phyloP scores from a whole-genome alignment of 768 basidiomycete genomes.

The Lentinula sp. region DNA sequence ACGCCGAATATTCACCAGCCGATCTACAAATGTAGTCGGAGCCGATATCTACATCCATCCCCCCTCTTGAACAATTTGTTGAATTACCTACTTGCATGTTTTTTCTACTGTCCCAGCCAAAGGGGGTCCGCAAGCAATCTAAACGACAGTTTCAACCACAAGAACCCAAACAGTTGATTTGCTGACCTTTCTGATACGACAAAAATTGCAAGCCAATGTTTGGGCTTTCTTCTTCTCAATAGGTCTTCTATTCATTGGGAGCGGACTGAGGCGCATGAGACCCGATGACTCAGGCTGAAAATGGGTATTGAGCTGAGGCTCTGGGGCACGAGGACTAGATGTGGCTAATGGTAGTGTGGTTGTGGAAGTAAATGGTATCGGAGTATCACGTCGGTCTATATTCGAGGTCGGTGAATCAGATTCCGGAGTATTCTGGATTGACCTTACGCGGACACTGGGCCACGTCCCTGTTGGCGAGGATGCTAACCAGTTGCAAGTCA shows the following conservation, averaged over 20 bases:
- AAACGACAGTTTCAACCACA: neutral
- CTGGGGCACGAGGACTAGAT: neutral
- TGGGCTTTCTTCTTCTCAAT: conserved; percentile 13
- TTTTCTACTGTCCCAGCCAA: conserved; percentile 44
- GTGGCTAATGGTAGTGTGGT: neutral
- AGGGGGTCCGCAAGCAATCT: conserved; percentile 65
- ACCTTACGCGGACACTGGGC: neutral
- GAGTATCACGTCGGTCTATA: neutral
- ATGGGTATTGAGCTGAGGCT: neutral
- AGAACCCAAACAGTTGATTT: neutral
- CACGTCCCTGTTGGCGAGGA: conserved; percentile 2
- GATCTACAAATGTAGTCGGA: neutral
- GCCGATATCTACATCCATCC: neutral
- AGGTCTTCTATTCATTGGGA: conserved; percentile 4
- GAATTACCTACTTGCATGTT: conserved; percentile 58
- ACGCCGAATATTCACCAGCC: neutral
- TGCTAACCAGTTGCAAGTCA: neutral
- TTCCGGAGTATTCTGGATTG: neutral
- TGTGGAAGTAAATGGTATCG: neutral
- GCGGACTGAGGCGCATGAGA: conserved; percentile 8
- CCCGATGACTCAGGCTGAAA: neutral
- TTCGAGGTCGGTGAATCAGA: neutral
- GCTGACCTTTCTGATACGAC: conserved; percentile 39
- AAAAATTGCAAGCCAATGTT: conserved; percentile 40
- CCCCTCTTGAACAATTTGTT: neutral